These are phyloP conservation scores for Sclerotinia sclerotiorum DNA, from an alignment of 2,329 filamentous ascomycete species.

Conservation along the genomic window DNA sequence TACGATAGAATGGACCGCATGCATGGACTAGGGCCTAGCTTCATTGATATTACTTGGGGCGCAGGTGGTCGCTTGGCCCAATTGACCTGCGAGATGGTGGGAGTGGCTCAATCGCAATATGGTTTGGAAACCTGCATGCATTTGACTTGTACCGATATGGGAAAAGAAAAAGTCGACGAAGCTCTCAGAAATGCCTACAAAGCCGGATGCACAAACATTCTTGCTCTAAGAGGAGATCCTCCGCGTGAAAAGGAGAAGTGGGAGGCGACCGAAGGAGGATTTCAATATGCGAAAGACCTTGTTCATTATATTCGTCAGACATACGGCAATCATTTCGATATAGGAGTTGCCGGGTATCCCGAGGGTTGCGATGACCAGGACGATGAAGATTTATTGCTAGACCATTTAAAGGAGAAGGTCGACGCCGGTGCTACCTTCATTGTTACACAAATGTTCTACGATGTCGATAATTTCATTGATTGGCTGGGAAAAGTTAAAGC, in stretches of 20 bases:
- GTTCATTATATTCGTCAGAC: conserved; percentile 71
- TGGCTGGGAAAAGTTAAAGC: conserved; percentile 88
- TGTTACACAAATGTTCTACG: conserved; percentile 99
- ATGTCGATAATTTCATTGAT: conserved; percentile 88
- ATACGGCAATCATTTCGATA: conserved; percentile 91
- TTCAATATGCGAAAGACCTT: conserved; percentile 89
- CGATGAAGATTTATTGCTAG: conserved; percentile 78
- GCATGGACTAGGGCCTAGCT: conserved; percentile 89
- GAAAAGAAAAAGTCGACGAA: conserved; percentile 83
- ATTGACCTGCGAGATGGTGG: conserved; percentile 96
- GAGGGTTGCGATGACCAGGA: conserved; percentile 94
- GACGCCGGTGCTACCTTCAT: conserved; percentile 92
- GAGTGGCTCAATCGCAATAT: conserved; percentile 90
- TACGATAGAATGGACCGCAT: conserved; percentile 99
- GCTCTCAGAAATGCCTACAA: conserved; percentile 88
- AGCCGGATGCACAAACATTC: conserved; percentile 94
- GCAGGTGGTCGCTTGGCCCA: conserved; percentile 89
- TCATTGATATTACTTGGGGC: conserved; percentile 98
- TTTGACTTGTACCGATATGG: conserved; percentile 98
- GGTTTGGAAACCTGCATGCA: conserved; percentile 99
- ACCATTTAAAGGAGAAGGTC: conserved; percentile 95
- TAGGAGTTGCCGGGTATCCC: conserved; percentile 94
- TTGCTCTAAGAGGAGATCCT: conserved; percentile 89
- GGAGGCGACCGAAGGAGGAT: conserved; percentile 82
- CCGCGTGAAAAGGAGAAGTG: conserved; percentile 92